Evolutionary conservation across 257 asterid species (phyloP).

Genomic region (Voacanga thouarsii): DNA sequence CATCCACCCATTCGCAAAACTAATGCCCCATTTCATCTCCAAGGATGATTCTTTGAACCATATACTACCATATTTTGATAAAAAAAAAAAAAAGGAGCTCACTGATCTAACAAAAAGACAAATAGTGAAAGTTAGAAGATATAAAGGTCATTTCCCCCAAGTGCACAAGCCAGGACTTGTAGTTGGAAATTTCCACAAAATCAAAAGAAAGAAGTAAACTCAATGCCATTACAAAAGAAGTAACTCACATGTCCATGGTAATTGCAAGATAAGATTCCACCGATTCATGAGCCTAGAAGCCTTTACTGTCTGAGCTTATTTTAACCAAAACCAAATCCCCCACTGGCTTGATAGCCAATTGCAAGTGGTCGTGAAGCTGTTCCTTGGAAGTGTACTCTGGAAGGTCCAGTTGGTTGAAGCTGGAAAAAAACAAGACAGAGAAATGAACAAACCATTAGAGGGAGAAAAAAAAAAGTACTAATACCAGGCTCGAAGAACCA

Average conservation of each 20-base stretch:
- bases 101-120: conserved; percentile 8
- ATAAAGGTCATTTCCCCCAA: neutral
- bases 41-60: conserved; percentile 5
- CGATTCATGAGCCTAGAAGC: neutral
- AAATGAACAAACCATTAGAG: conserved; percentile 2
- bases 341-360: conserved; percentile 92
- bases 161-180: neutral
- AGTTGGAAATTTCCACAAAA: neutral
- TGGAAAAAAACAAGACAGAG: conserved; percentile 26
- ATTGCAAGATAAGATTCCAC: conserved; percentile 22
- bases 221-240: neutral
- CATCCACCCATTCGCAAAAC: neutral
- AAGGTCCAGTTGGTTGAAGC: conserved; percentile 97
- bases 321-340: conserved; percentile 97
- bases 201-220: neutral
- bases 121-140: neutral
- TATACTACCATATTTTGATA: neutral
- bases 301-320: conserved; percentile 4
- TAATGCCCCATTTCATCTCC: neutral
- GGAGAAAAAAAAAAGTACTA: neutral
- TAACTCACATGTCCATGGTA: conserved; percentile 44
- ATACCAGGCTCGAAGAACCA: neutral
- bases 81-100: neutral
- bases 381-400: conserved; percentile 92
- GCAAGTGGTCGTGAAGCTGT: conserved; percentile 86